Evolutionary conservation across 192 early-diverging fungal genomes (phyloP), one percentile per base, ranked within the genome.

Genomic region (Backusella tuberculispora): DNA sequence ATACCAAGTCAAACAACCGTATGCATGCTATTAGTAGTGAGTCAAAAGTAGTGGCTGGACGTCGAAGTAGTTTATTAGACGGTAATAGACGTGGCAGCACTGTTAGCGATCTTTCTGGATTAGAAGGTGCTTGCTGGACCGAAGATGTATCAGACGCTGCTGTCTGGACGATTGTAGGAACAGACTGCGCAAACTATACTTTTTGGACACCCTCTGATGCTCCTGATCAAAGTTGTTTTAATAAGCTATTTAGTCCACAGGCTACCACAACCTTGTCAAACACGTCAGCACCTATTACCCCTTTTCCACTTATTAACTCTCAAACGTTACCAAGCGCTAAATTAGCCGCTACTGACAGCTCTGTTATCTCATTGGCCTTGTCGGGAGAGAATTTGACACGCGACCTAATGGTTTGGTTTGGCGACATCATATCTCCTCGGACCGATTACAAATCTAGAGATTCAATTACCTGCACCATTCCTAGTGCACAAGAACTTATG

Each of bases 141-240:
- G 92, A 95, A 74, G 92, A 94, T 81, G 92, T 95, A 13, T 90
- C 89, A 8, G 95, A 97, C 84, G 85, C 86, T 14, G 93, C 94
- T 6, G 92, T 97, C 24, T 97, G 96, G 96, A 97, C 96, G 8
- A 93, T 97, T 79, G 94, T 97, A 9, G 93, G 95, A 46, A 94
- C 93, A 1, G 81, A 89, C 71, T 87, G 87, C 56, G 84, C 86
- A n/a, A 78, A 75, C 13, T 87, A 85, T 75, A 86, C 86, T 79
- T 86, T 85, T 76, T 81, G 82, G 77, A 87, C 82, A n/a, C 83
- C 83, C 43, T 83, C 81, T 50, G 53, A 60, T 19, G 53, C 37
- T 17, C 15, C 69, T 65, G 43, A 50, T 40, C n/a, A n/a, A 19
- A 19, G 48, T 37, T n/a, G 2, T 21, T 43, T 69, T 9, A 45